These are phyloP conservation scores for Erodium texanum DNA, from an alignment of 441 rosid species.

Conservation along the genomic window DNA sequence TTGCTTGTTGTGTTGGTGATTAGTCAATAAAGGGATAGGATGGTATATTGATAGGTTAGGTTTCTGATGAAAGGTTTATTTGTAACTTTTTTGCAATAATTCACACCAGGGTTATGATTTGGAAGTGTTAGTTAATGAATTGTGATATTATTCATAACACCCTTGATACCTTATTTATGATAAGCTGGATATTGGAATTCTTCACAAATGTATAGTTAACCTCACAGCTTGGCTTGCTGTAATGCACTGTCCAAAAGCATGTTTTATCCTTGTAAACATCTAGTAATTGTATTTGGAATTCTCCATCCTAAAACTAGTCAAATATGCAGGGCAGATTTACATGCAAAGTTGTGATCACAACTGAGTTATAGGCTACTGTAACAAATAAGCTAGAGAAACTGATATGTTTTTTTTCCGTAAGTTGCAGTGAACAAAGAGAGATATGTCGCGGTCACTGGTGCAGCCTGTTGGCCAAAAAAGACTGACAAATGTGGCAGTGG, in stretches of 20 bases:
- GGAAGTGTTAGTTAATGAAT: neutral
- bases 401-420: neutral
- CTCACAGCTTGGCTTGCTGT: neutral
- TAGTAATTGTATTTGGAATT: neutral
- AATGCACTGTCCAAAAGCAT: neutral
- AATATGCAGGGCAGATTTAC: too few relatives aligned
- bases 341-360: neutral
- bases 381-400: neutral
- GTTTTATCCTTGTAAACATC: neutral
- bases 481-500: constrained; percentile 90
- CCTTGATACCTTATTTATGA: neutral
- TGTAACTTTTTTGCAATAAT: neutral
- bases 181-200: neutral
- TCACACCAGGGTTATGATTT: neutral
- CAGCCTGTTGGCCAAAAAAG: constrained; percentile 95
- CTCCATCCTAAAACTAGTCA: too few relatives aligned
- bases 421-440: constrained; percentile 4
- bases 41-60: neutral
- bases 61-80: neutral
- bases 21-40: neutral
- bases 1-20: neutral
- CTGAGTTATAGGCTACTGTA: neutral
- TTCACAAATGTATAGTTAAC: neutral
- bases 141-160: neutral
- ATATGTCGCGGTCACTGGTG: constrained; percentile 61